These are phyloP conservation scores for Styphnolobium japonicum DNA, from an alignment of 306 rosid species.

Conservation along the genomic window DNA sequence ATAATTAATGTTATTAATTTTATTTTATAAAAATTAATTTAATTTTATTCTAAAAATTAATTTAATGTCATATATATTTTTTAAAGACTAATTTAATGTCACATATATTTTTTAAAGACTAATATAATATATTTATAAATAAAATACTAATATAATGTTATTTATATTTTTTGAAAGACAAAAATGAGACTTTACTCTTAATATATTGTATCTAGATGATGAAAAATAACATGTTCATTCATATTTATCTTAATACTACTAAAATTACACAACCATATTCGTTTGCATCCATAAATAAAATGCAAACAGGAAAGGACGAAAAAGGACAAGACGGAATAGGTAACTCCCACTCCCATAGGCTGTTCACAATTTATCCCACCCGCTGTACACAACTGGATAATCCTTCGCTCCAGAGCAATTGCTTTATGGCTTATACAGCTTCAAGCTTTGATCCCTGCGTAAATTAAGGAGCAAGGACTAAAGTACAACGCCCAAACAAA, in stretches of 20 bases:
- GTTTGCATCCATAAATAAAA: background rate
- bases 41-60: no score
- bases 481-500: background rate
- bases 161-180: no score
- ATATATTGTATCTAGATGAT: no score
- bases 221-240: background rate
- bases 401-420: background rate
- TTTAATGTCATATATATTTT: no score
- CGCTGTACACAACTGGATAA: background rate
- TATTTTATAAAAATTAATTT: no score
- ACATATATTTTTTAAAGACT: no score
- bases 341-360: background rate
- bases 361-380: background rate
- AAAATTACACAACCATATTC: background rate
- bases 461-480: constrained; percentile 3
- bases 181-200: no score
- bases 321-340: background rate
- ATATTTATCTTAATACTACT: background rate
- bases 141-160: no score
- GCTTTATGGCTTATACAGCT: background rate
- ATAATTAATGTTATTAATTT: no score
- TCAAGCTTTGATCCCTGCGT: background rate
- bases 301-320: background rate
- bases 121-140: no score
- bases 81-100: no score